Percentiles rank a stretch among this genome's conserved stretches.
phyloP scores from a whole-genome alignment of 441 rosid genomes.

The Metrosideros polymorpha region DNA sequence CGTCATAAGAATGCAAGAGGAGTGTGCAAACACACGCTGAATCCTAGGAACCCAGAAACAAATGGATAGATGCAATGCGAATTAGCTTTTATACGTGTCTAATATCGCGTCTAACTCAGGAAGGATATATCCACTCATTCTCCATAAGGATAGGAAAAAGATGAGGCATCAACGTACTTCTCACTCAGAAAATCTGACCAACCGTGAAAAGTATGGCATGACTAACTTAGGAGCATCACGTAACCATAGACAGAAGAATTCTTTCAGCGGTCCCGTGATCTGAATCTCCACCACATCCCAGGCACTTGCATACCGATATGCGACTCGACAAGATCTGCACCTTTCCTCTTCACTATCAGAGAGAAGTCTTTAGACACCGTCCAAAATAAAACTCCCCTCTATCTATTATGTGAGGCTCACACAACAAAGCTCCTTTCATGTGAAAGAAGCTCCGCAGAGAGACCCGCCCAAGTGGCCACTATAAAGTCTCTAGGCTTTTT shows the following conservation, averaged over 20 bases:
- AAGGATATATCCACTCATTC: not conserved
- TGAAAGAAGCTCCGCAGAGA: not conserved
- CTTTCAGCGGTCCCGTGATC: not conserved
- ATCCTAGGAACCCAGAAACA: not conserved
- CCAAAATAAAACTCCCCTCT: not conserved
- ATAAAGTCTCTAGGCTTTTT: not conserved
- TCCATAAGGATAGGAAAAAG: not conserved
- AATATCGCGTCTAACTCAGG: not conserved
- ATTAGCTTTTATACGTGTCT: not conserved
- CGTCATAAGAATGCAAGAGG: not conserved
- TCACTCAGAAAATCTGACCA: not conserved
- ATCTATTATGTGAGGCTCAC: not conserved
- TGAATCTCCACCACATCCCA: not conserved
- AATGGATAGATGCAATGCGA: not conserved
- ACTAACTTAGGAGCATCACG: not conserved
- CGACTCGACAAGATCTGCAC: not conserved
- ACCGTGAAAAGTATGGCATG: not conserved
- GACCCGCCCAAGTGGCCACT: not conserved
- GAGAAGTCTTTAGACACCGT: not conserved
- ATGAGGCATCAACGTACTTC: not conserved
- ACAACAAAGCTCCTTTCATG: not conserved
- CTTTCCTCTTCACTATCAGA: not conserved
- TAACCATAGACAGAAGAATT: not conserved
- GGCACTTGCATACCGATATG: not conserved
- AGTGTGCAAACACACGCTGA: not conserved